Percentiles rank a stretch among this genome's conserved stretches.
Evolutionary conservation across 2,329 filamentous ascomycete genomes (phyloP).

Genomic region (Phialophora verrucosa): DNA sequence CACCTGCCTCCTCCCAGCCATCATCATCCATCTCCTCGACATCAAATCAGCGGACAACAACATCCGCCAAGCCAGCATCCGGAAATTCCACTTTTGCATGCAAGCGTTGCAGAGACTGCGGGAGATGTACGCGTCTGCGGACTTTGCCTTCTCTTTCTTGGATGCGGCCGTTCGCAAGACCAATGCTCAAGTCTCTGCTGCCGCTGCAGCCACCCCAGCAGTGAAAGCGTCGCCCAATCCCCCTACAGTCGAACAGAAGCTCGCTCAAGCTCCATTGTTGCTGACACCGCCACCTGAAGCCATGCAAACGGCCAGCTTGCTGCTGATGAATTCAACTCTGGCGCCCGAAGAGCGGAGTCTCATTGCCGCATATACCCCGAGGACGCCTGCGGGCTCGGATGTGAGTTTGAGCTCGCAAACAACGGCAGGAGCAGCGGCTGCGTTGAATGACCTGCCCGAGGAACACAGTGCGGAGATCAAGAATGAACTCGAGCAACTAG

Average conservation of each 20-base stretch:
- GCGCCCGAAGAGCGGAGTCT: conserved; percentile 32
- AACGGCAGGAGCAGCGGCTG: conserved; percentile 27
- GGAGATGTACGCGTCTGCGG: conserved; percentile 90
- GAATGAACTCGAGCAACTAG: conserved; percentile 31
- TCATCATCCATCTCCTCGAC: conserved; percentile 91
- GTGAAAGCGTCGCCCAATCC: conserved; percentile 7
- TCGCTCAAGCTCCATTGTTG: conserved; percentile 18
- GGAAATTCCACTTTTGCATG: conserved; percentile 91
- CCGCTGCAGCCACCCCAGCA: neutral
- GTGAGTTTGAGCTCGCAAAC: conserved; percentile 26
- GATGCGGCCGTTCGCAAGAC: conserved; percentile 89
- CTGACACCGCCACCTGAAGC: conserved; percentile 39
- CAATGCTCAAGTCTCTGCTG: conserved; percentile 48
- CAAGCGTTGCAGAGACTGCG: conserved; percentile 83
- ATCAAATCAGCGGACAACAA: conserved; percentile 81
- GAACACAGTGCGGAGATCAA: conserved; percentile 5
- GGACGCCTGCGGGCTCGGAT: conserved; percentile 27
- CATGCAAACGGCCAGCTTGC: conserved; percentile 32
- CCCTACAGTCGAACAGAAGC: conserved; percentile 15
- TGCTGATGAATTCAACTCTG: conserved; percentile 33
- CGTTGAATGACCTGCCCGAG: conserved; percentile 22
- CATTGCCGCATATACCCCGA: conserved; percentile 34
- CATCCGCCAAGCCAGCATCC: conserved; percentile 73
- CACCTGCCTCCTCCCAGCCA: conserved; percentile 86
- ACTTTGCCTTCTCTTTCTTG: conserved; percentile 94